These are phyloP conservation scores for Pisolithus microcarpus DNA, from an alignment of 768 basidiomycete species.

Conservation along the genomic window DNA sequence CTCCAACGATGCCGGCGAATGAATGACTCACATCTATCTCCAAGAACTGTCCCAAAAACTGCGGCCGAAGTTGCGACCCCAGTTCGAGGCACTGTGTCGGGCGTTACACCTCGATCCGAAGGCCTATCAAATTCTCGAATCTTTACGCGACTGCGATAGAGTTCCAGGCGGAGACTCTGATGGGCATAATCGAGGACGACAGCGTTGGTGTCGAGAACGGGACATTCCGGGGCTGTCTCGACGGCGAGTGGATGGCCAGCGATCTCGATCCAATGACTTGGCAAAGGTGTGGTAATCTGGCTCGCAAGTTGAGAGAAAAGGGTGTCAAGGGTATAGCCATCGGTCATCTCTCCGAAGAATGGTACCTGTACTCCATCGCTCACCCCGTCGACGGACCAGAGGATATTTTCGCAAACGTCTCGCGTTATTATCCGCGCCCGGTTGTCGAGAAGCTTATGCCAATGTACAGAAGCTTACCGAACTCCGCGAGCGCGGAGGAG, in stretches of 20 bases:
- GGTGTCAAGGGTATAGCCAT: slow-evolving; percentile 56
- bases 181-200: slow-evolving; percentile 52
- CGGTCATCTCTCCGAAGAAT: slow-evolving; percentile 70
- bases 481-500: slow-evolving; percentile 37
- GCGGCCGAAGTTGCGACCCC: slow-evolving; percentile 48
- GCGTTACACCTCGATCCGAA: slow-evolving; percentile 50
- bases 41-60: slow-evolving; percentile 52
- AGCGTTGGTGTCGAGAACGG: slow-evolving; percentile 44
- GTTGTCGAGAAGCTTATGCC: slow-evolving; percentile 40
- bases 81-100: slow-evolving; percentile 57
- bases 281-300: slow-evolving; percentile 58
- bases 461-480: slow-evolving; percentile 36
- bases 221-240: slow-evolving; percentile 64
- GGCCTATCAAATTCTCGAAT: slow-evolving; percentile 40
- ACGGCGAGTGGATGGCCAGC: slow-evolving; percentile 49
- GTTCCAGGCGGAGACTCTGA: slow-evolving; percentile 46
- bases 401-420: slow-evolving; percentile 53
- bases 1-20: not conserved
- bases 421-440: slow-evolving; percentile 50
- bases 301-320: slow-evolving; percentile 42
- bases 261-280: slow-evolving; percentile 56
- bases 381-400: slow-evolving; percentile 43
- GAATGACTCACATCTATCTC: not conserved
- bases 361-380: slow-evolving; percentile 71
- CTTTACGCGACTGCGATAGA: slow-evolving; percentile 41